Evolutionary conservation across 2,329 filamentous ascomycete genomes (phyloP), one percentile per base, ranked within the genome.

Genomic region (Xenoacremonium recifei): DNA sequence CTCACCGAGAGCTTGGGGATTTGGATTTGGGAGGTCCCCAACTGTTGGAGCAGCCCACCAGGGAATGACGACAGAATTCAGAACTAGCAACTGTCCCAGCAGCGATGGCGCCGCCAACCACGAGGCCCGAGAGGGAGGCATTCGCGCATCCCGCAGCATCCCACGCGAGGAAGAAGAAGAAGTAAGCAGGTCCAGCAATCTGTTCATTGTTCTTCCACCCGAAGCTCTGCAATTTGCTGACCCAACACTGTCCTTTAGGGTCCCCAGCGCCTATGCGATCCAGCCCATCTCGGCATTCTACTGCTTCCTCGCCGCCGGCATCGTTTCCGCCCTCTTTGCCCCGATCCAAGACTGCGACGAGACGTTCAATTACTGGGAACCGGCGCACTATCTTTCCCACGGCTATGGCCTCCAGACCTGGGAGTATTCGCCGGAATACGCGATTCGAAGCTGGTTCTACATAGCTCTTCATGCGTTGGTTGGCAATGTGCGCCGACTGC

Each of bases 291-390:
- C 80, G 35, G 86, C 86, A 11, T 95, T 96, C 63, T 93, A 87
- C 60, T 67, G 89, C 49, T 93, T 95, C 63, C 71, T 95, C 34
- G 71, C 73, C 21, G 84, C 86, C 51, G 89, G 89, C 60, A 52
- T 86, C 15, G 57, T 92, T 17, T 87, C 92, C 6, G 93, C 92
- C 10, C 59, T 86, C 21, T 92, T 85, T 63, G 84, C 90, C 2
- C 93, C 93, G 0, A 96, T 99, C 51, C 91, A 96, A 64, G 93
- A 99, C 67, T 99, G 93, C 63, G 93, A 99, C 58, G 93, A 99
- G 71, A 92, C 92, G 10, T 99, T 95, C 77, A 99, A 99, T 65
- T 99, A 96, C 73, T 99, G 92, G 90, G 93, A 99, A 59, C 92
- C 93, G 0, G 83, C 91, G 0, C 93, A 99, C 67, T 99, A 96